Percentiles rank a stretch among this genome's conserved stretches.
phyloP scores from a whole-genome alignment of 2,329 filamentous ascomycete genomes.

The Cadophora sp. region DNA sequence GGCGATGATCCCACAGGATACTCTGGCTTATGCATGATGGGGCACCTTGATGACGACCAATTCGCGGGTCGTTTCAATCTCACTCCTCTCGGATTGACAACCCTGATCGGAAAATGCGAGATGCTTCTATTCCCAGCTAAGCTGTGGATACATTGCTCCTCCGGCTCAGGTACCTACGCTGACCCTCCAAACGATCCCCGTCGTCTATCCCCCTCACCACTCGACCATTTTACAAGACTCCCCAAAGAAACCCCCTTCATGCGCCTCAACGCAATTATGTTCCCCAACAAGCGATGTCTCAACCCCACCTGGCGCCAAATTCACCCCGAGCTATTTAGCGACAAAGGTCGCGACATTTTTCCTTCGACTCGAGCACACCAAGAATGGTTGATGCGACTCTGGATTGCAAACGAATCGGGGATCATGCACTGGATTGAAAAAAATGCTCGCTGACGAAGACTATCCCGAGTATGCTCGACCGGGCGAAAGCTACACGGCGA shows the following conservation, averaged over 20 bases:
- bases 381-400: constrained; percentile 9
- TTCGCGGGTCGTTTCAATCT: constrained; percentile 7
- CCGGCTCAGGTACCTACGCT: neutral
- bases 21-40: neutral
- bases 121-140: neutral
- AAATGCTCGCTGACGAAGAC: neutral
- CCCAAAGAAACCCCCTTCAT: neutral
- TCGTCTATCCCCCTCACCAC: neutral
- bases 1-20: neutral
- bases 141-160: neutral
- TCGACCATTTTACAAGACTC: neutral
- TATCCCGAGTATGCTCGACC: neutral
- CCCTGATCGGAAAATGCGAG: neutral
- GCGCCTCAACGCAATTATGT: neutral
- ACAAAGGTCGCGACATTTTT: neutral
- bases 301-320: neutral
- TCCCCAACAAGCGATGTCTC: constrained; percentile 3
- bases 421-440: neutral
- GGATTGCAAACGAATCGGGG: neutral
- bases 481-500: neutral
- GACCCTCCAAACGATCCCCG: neutral
- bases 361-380: neutral
- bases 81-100: neutral
- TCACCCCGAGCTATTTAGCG: neutral
- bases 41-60: neutral